Percentiles rank a stretch among this genome's conserved stretches.
Evolutionary conservation across 2,329 filamentous ascomycete species (phyloP).

Genomic region (Eurotiales sp.): DNA sequence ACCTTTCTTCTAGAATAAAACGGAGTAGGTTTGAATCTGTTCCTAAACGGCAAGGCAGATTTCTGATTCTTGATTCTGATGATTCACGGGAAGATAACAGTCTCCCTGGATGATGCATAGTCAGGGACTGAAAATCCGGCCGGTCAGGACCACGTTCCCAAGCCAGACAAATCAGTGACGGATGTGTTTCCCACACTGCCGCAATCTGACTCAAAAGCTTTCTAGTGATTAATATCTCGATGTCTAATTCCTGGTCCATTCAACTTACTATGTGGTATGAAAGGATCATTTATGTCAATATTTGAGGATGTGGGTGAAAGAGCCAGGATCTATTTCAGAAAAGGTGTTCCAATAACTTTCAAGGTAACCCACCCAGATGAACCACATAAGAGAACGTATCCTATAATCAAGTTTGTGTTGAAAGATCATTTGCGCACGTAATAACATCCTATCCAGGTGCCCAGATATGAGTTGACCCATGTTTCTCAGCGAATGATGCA

Average conservation of each 20-base stretch:
- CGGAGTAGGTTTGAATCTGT: not conserved
- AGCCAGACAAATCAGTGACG: constrained; percentile 53
- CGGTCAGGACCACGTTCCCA: constrained; percentile 79
- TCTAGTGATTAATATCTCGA: constrained; percentile 71
- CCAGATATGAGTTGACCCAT: not conserved
- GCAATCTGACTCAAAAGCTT: constrained; percentile 81
- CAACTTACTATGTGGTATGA: not conserved
- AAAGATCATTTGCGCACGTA: not conserved
- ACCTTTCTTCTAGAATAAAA: not conserved
- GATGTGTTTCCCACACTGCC: constrained; percentile 53
- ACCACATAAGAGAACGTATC: not conserved
- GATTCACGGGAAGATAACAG: constrained; percentile 71
- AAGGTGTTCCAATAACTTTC: not conserved
- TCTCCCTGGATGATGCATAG: constrained; percentile 67
- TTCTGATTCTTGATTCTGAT: constrained; percentile 8
- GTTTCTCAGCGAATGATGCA: too few species aligned
- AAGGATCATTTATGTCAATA: not conserved
- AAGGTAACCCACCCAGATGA: not conserved
- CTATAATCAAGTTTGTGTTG: not conserved
- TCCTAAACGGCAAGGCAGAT: constrained; percentile 22
- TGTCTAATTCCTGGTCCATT: not conserved
- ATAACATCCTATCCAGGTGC: not conserved
- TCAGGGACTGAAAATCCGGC: constrained; percentile 72
- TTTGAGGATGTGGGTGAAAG: not conserved
- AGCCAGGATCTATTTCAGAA: not conserved